Evolutionary conservation across 1,284 basidiomycete species (phyloP), one percentile per base, ranked within the genome.

Genomic region (Pseudozyma flocculosa): DNA sequence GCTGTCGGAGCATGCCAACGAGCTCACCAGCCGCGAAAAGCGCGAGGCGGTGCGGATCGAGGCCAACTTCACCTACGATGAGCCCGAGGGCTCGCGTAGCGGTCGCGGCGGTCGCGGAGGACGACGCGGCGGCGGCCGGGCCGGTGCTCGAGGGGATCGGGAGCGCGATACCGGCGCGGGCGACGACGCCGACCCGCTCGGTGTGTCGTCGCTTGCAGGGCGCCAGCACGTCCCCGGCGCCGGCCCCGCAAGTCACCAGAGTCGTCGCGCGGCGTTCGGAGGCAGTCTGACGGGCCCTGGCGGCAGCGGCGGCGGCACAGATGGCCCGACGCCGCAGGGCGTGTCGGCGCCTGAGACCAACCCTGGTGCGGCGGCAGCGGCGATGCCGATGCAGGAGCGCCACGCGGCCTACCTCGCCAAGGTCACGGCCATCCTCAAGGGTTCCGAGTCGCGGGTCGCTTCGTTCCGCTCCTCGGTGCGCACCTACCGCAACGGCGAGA

Each of bases 391-490:
- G 9, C 61, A 60, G 53, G 54, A 55, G 45, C 83, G 87, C 19
- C 86, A 93, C 59, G 81, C 84, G 1, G 82, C 84, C 0, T 85
- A 95, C 52, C 81, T 92, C 24, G 76, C 82, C 0, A 85, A 89
- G 18, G 81, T 96, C 21, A 82, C 85, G 36, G 80, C 83, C 3
- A 78, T 90, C 8, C 85, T 90, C 3, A 79, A 83, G 8, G 59
- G 48, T n/a, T 86, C 90, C 0, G 81, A 83, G 11, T 85, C 82
- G 22, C 92, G 90, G 7, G 80, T 89, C 3, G 82, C 87, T 1
- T 88, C 88, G 0, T 87, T 93, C 68, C 87, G 87, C 62, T 84
- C 88, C 17, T 87, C 92, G 0, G 85, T 92, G 26, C 85, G 90
- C 14, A 85, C 88, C 24, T 97, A 88, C 79, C 84, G 86, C 39